Evolutionary conservation across 495 filamentous ascomycete genomes (phyloP).

Genomic region (Lineolata rhizophorae): DNA sequence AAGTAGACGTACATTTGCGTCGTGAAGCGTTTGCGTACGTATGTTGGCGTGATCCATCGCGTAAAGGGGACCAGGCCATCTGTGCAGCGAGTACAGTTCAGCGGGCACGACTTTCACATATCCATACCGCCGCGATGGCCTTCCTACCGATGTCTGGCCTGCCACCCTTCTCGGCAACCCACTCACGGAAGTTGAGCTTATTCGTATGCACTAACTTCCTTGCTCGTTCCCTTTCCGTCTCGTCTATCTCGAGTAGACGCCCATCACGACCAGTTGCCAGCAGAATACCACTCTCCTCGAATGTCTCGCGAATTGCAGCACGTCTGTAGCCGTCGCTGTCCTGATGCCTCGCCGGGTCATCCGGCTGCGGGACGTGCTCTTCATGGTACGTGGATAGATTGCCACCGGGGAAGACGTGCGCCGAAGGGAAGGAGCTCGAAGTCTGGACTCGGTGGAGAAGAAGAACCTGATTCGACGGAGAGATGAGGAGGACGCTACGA

Average conservation of each 20-base stretch:
- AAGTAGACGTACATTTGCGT: constrained; percentile 96
- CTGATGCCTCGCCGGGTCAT: constrained; percentile 29
- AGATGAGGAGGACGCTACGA: constrained; percentile 67
- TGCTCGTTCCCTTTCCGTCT: constrained; percentile 38
- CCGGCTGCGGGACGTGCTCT: constrained; percentile 29
- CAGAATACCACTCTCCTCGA: constrained; percentile 85
- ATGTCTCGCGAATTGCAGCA: constrained; percentile 73
- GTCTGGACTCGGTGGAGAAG: constrained; percentile 68
- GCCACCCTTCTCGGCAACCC: constrained; percentile 39
- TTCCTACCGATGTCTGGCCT: constrained; percentile 44
- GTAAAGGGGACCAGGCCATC: constrained; percentile 65
- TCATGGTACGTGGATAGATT: constrained; percentile 55
- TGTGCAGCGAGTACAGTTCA: constrained; percentile 3
- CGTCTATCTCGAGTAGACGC: constrained; percentile 30
- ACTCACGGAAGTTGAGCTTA: constrained; percentile 37
- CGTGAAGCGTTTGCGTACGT: constrained; percentile 51
- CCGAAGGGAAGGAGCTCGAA: constrained; percentile 67
- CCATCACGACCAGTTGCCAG: constrained; percentile 33
- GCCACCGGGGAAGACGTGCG: constrained; percentile 93
- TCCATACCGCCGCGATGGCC: too few relatives aligned
- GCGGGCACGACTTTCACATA: background rate
- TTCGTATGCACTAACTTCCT: constrained; percentile 43
- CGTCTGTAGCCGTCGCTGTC: constrained; percentile 49
- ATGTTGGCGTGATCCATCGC: constrained; percentile 68
- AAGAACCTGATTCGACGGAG: constrained; percentile 65